phyloP scores from a whole-genome alignment of 1,284 basidiomycete genomes.

The Leccinum laetum region DNA sequence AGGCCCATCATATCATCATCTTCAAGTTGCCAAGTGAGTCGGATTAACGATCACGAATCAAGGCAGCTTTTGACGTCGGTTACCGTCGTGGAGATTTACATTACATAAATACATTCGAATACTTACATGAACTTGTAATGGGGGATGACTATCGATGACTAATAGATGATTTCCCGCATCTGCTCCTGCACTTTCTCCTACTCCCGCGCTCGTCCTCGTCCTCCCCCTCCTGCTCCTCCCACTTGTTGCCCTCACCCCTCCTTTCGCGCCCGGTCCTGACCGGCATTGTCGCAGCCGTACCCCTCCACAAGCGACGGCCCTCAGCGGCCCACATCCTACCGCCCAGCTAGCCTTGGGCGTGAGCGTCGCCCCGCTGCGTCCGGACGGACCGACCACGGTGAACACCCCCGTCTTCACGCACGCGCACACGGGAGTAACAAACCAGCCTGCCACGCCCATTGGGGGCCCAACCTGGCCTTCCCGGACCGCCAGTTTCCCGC shows the following conservation, averaged over 20 bases:
- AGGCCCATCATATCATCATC: too few relatives aligned
- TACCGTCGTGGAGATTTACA: too few relatives aligned
- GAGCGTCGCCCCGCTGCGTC: not conserved
- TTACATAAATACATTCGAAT: too few relatives aligned
- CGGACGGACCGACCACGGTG: not conserved
- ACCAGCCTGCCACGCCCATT: not conserved
- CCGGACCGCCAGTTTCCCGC: not conserved
- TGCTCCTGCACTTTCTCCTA: not conserved
- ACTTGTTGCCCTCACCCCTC: not conserved
- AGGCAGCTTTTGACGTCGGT: too few relatives aligned
- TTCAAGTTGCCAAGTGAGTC: too few relatives aligned
- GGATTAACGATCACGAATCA: too few relatives aligned
- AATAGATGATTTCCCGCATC: too few relatives aligned
- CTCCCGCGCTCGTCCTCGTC: conserved; percentile 18
- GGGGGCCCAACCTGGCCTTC: not conserved
- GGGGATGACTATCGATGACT: too few relatives aligned
- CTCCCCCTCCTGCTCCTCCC: not conserved
- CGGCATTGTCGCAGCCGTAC: not conserved
- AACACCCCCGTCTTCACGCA: not conserved
- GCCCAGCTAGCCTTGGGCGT: not conserved
- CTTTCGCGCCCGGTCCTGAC: not conserved
- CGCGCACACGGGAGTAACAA: not conserved
- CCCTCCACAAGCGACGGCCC: not conserved
- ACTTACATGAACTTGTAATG: conserved; percentile 31
- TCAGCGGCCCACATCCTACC: not conserved